Conservation (phyloP, 1,284 basidiomycete species). For the Trametes sp. region DNA sequence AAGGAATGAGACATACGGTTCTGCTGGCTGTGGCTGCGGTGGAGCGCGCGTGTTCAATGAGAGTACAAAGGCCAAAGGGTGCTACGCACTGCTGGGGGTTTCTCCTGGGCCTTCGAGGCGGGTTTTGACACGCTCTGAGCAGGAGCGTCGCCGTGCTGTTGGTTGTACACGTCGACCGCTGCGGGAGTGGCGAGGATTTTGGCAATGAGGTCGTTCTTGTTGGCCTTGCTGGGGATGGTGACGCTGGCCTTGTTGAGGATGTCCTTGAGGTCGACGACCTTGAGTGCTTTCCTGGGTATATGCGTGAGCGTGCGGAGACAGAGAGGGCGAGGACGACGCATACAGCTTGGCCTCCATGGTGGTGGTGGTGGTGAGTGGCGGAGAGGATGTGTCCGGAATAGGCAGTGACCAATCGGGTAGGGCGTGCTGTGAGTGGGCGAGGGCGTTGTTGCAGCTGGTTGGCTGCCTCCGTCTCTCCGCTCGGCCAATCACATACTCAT, state of each 20-base stretch:
- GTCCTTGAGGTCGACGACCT: conserved; percentile 73
- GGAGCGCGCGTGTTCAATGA: conserved; percentile 21
- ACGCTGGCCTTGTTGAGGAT: conserved; percentile 62
- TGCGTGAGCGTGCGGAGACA: conserved; percentile 18
- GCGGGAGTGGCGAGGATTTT: conserved; percentile 61
- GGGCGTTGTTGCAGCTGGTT: conserved; percentile 32
- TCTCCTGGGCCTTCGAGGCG: conserved; percentile 11
- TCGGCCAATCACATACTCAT: conserved; percentile 44
- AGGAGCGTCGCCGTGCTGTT: conserved; percentile 34
- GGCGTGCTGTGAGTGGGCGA: conserved; percentile 32
- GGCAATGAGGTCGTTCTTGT: conserved; percentile 71
- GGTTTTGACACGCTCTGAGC: conserved; percentile 20
- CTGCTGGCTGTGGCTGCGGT: conserved; percentile 52
- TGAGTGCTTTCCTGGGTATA: conserved; percentile 60
- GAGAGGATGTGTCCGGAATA: conserved; percentile 27
- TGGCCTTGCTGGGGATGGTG: conserved; percentile 59
- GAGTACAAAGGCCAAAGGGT: not conserved
- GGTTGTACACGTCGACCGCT: conserved; percentile 58
- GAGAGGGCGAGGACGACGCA: conserved; percentile 26
- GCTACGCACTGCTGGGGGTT: conserved; percentile 36
- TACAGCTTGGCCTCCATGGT: conserved; percentile 61
- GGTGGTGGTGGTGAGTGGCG: conserved; percentile 24
- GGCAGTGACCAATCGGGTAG: conserved; percentile 34
- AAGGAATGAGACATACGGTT: conserved; percentile 48
- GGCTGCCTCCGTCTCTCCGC: conserved; percentile 22